phyloP scores from a whole-genome alignment of 345 rosid genomes.

The Camelina neglecta region DNA sequence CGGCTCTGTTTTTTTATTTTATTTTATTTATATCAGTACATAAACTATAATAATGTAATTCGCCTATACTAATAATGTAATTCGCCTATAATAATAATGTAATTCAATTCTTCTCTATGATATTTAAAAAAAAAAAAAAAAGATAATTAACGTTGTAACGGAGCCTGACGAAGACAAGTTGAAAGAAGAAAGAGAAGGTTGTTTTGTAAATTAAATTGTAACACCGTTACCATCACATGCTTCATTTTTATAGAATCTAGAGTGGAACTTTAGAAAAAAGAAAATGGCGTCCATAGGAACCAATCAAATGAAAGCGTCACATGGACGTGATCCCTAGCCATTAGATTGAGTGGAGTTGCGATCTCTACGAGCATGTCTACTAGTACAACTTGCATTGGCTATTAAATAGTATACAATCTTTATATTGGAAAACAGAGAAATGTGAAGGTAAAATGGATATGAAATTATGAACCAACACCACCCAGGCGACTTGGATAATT shows the following conservation, averaged over 20 bases:
- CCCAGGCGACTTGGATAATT: conserved; percentile 41
- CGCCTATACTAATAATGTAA: not conserved
- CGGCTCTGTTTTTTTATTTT: conserved; percentile 28
- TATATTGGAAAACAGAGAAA: not conserved
- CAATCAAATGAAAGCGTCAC: conserved; percentile 35
- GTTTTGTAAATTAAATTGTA: conserved; percentile 7
- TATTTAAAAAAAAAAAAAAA: not conserved
- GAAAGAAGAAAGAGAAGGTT: not conserved
- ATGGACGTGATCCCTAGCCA: conserved; percentile 39
- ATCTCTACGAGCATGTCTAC: conserved; percentile 39
- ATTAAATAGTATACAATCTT: not conserved
- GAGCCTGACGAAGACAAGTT: conserved; percentile 36
- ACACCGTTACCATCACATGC: conserved; percentile 31
- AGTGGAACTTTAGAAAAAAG: not conserved
- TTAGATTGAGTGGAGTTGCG: conserved; percentile 30
- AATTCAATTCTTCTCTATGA: conserved; percentile 1
- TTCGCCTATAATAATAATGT: no score
- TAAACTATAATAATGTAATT: not conserved
- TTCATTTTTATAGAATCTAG: not conserved
- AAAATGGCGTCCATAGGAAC: not conserved
- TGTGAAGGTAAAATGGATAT: not conserved
- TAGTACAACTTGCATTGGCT: conserved; percentile 36
- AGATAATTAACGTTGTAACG: conserved; percentile 17
- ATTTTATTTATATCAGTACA: not conserved
- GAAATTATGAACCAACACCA: conserved; percentile 36